Evolutionary conservation across 2,329 filamentous ascomycete genomes (phyloP).

Genomic region (Magnaporthiopsis rhizophila): DNA sequence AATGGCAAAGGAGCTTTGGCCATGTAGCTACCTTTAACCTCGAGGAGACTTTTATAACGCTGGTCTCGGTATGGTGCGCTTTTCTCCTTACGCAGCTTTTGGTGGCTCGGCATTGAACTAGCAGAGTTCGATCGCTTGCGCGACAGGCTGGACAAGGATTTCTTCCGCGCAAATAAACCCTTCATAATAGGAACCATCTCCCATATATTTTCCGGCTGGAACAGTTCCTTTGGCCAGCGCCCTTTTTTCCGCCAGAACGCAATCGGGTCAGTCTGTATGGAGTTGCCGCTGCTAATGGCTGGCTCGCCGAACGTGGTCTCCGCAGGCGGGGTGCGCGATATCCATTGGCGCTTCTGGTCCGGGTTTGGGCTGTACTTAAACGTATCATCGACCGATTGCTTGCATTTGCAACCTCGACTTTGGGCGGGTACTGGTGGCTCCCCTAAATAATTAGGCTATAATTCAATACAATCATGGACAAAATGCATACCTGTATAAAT

Average conservation of each 20-base stretch:
- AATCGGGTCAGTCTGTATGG: background rate
- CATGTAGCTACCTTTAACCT: conserved; percentile 28
- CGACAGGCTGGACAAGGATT: conserved; percentile 13
- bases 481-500: too few relatives aligned
- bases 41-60: conserved; percentile 19
- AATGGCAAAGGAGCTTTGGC: conserved; percentile 13
- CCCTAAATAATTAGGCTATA: too few relatives aligned
- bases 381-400: too few relatives aligned
- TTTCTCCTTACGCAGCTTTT: conserved; percentile 3
- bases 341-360: too few relatives aligned
- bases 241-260: conserved; percentile 15
- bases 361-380: too few relatives aligned
- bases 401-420: too few relatives aligned
- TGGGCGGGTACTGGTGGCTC: too few relatives aligned
- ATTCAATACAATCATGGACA: too few relatives aligned
- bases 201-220: too few relatives aligned
- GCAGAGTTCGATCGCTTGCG: conserved; percentile 1
- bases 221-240: conserved; percentile 11
- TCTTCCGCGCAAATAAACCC: conserved; percentile 23
- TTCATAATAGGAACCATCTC: conserved; percentile 22
- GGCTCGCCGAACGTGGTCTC: too few relatives aligned
- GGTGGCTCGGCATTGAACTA: background rate
- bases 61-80: conserved; percentile 1
- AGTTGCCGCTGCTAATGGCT: too few relatives aligned
- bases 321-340: too few relatives aligned